phyloP scores from a whole-genome alignment of 2,329 filamentous ascomycete species.

The Colletotrichum noveboracense region DNA sequence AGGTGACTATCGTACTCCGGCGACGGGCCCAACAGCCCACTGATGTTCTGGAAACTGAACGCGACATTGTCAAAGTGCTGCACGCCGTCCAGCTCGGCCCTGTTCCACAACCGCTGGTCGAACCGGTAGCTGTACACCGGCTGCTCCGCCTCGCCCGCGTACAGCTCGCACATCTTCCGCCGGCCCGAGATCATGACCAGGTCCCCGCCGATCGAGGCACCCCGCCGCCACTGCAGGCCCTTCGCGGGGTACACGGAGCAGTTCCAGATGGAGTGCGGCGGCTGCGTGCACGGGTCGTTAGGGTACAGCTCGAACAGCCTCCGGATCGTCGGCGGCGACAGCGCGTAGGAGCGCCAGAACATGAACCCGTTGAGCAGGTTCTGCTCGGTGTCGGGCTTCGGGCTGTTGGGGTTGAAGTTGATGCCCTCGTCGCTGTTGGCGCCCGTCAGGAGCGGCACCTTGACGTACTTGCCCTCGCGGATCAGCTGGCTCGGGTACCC shows the following conservation, averaged over 20 bases:
- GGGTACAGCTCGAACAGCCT: conserved; percentile 52
- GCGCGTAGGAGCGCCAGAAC: conserved; percentile 49
- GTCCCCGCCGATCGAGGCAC: conserved; percentile 49
- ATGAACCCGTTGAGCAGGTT: conserved; percentile 47
- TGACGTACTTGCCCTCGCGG: conserved; percentile 43
- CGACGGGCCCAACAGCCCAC: conserved; percentile 48
- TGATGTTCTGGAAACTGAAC: conserved; percentile 57
- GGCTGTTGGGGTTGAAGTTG: conserved; percentile 40
- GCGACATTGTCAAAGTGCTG: conserved; percentile 56
- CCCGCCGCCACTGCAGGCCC: conserved; percentile 50
- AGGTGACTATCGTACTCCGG: conserved; percentile 44
- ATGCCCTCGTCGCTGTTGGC: conserved; percentile 55
- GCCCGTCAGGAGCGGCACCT: conserved; percentile 50
- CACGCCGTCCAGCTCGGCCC: conserved; percentile 40
- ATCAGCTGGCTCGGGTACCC: conserved; percentile 52
- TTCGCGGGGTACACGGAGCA: conserved; percentile 33
- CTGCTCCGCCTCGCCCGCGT: conserved; percentile 31
- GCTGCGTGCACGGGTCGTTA: conserved; percentile 49
- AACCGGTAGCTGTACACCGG: conserved; percentile 55
- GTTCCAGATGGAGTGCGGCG: conserved; percentile 46
- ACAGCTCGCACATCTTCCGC: conserved; percentile 49
- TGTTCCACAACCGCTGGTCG: conserved; percentile 50
- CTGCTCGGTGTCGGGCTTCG: conserved; percentile 42
- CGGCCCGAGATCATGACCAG: conserved; percentile 53
- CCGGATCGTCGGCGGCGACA: conserved; percentile 48